phyloP scores from a whole-genome alignment of 176 grass and related monocot genomes.

The Secale cereale region DNA sequence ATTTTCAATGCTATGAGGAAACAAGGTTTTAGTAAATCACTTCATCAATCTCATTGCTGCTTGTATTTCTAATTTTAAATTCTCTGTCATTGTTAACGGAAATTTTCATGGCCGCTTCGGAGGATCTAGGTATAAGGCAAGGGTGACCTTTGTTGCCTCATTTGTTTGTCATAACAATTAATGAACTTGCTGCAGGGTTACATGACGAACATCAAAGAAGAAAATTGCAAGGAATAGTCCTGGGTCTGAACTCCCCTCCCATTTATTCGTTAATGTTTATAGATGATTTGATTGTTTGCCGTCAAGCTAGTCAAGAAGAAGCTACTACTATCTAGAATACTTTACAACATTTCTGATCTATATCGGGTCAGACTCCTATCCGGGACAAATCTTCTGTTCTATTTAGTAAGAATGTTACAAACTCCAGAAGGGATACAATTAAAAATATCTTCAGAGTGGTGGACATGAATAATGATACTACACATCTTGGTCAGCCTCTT shows the following conservation, averaged over 20 bases:
- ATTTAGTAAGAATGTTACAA: neutral
- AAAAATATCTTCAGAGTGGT: neutral
- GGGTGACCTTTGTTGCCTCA: too few relatives aligned
- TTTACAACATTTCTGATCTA: neutral
- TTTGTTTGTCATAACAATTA: too few relatives aligned
- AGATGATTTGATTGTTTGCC: too few relatives aligned
- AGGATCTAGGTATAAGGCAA: neutral
- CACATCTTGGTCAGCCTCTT: neutral
- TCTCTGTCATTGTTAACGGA: neutral
- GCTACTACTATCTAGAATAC: neutral
- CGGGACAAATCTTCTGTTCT: neutral
- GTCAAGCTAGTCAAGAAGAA: neutral
- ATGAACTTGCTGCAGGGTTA: too few relatives aligned
- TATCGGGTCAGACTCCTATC: neutral
- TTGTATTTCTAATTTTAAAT: neutral
- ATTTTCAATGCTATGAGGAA: neutral
- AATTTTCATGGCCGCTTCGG: neutral
- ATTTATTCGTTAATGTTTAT: too few relatives aligned
- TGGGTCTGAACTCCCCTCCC: too few relatives aligned
- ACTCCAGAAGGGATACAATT: neutral
- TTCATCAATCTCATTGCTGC: neutral
- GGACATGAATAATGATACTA: neutral
- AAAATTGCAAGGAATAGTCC: too few relatives aligned
- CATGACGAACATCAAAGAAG: too few relatives aligned
- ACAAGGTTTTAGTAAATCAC: neutral